Conservation (phyloP, 164 flowering plant species). For the Dillenia suffruticosa region DNA sequence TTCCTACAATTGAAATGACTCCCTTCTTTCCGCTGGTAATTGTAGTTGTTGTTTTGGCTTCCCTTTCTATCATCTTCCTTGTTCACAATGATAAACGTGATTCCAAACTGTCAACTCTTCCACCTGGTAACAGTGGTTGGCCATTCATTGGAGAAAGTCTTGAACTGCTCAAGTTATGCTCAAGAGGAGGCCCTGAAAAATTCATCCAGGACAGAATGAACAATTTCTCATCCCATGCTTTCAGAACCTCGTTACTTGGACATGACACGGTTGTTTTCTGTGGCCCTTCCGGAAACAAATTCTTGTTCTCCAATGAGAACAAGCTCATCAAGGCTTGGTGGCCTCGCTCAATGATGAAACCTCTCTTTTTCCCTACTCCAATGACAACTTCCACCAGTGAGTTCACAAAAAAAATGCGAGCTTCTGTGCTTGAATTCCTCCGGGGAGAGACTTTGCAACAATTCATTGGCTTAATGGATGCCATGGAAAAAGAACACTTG, state of each 20-base stretch:
- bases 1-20: too few species aligned
- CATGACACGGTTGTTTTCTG: conserved; percentile 10
- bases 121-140: conserved; percentile 7
- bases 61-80: too few species aligned
- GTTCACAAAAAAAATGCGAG: conserved; percentile 11
- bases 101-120: neutral
- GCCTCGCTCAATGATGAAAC: conserved; percentile 15
- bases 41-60: too few species aligned
- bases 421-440: conserved; percentile 1
- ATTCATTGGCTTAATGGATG: conserved; percentile 9
- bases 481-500: conserved; percentile 8
- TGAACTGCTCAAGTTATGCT: conserved; percentile 1
- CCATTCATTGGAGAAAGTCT: conserved; percentile 12
- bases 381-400: conserved; percentile 2
- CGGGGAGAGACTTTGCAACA: conserved; percentile 5
- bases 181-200: conserved; percentile 13
- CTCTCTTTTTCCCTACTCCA: conserved; percentile 5
- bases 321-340: conserved; percentile 23
- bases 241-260: conserved; percentile 11
- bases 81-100: too few species aligned
- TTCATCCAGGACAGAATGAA: conserved; percentile 8
- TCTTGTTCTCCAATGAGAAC: conserved; percentile 25
- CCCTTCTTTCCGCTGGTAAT: too few species aligned
- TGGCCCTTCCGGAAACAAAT: conserved; percentile 24
- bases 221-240: conserved; percentile 9